These are phyloP conservation scores for Magnusiomyces tetraspermus DNA, from an alignment of 1,139 yeast species.

Conservation along the genomic window DNA sequence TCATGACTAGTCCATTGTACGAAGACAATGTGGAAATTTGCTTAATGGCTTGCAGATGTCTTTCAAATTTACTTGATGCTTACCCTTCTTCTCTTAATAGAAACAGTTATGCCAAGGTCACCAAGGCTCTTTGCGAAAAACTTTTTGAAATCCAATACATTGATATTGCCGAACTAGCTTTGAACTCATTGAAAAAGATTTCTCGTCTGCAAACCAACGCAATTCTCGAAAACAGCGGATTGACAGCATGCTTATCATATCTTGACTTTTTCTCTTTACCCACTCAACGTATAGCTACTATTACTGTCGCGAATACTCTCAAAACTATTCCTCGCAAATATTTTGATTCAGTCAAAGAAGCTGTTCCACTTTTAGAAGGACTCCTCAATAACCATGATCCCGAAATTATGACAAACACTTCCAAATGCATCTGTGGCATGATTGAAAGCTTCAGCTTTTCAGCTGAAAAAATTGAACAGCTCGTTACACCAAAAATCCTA, in stretches of 20 bases:
- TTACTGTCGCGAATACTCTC: constrained; percentile 71
- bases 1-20: constrained; percentile 50
- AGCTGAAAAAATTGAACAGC: constrained; percentile 39
- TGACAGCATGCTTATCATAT: constrained; percentile 59
- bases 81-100: constrained; percentile 56
- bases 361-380: constrained; percentile 53
- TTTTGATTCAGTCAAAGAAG: constrained; percentile 43
- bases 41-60: constrained; percentile 74
- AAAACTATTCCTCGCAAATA: constrained; percentile 39
- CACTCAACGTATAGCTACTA: constrained; percentile 76
- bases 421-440: constrained; percentile 58
- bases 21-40: constrained; percentile 69
- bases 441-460: constrained; percentile 44
- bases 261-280: constrained; percentile 84
- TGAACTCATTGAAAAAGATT: constrained; percentile 42
- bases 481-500: constrained; percentile 29
- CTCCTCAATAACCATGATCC: constrained; percentile 57
- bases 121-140: constrained; percentile 57
- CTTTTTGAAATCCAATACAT: constrained; percentile 70
- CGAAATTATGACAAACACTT: constrained; percentile 56
- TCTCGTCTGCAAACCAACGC: constrained; percentile 31
- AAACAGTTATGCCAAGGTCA: constrained; percentile 58
- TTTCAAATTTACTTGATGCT: constrained; percentile 74
- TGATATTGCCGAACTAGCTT: constrained; percentile 86
- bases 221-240: constrained; percentile 44